Evolutionary conservation across 257 asterid species (phyloP).

Genomic region (Salvia rosmarinus): DNA sequence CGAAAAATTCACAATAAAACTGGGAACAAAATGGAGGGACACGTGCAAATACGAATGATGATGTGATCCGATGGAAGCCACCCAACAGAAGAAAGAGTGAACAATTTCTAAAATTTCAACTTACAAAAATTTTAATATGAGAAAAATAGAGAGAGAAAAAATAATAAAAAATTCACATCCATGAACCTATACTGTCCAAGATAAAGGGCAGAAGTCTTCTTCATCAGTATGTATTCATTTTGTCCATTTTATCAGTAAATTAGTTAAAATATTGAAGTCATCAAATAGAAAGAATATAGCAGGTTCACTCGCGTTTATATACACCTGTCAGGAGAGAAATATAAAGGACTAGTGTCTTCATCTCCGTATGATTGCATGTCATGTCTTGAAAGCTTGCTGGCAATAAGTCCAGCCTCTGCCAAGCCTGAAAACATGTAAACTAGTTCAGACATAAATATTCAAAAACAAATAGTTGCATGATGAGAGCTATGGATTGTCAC

Average conservation of each 20-base stretch:
- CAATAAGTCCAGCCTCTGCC: slow-evolving; percentile 98
- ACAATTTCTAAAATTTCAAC: slow-evolving; percentile 2
- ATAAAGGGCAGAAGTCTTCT: slow-evolving; percentile 19
- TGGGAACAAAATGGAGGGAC: not conserved
- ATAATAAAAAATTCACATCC: slow-evolving; percentile 29
- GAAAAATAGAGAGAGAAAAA: slow-evolving; percentile 14
- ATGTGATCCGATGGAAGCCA: slow-evolving; percentile 19
- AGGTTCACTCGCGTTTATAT: slow-evolving; percentile 12
- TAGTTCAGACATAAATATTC: slow-evolving; percentile 39
- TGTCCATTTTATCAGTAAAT: slow-evolving; percentile 18
- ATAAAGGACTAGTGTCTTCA: slow-evolving; percentile 67
- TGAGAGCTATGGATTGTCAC: slow-evolving; percentile 29
- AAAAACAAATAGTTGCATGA: slow-evolving; percentile 25
- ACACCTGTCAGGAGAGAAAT: slow-evolving; percentile 93
- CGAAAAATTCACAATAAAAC: not conserved
- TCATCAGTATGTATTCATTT: slow-evolving; percentile 8
- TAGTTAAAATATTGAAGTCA: slow-evolving; percentile 6
- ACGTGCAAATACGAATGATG: slow-evolving; percentile 12
- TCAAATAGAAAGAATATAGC: slow-evolving; percentile 26
- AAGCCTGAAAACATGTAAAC: slow-evolving; percentile 63
- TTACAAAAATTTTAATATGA: slow-evolving; percentile 6
- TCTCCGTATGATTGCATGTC: slow-evolving; percentile 70
- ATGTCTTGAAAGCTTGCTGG: slow-evolving; percentile 94
- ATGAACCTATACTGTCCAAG: slow-evolving; percentile 8
- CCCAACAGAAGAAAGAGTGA: slow-evolving; percentile 22